phyloP scores from a whole-genome alignment of 306 rosid species.

The Pyrus communis region DNA sequence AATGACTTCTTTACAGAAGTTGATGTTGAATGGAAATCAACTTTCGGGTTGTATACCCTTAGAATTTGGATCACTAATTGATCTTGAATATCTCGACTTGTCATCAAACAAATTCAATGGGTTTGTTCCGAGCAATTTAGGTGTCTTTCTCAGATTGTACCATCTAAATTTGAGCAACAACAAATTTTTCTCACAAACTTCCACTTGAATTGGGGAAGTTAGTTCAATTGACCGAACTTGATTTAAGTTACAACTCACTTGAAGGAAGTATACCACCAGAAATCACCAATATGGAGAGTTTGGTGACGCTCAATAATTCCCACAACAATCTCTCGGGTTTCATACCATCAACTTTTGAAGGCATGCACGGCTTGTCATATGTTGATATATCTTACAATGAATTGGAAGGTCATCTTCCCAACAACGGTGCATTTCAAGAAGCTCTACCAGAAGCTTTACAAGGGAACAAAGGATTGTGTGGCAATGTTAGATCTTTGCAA shows the following conservation, averaged over 20 bases:
- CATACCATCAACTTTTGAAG: slow-evolving; percentile 7
- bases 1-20: not conserved
- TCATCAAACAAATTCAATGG: slow-evolving; percentile 11
- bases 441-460: not conserved
- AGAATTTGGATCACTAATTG: not conserved
- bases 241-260: slow-evolving; percentile 23
- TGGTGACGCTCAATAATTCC: slow-evolving; percentile 14
- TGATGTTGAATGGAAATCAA: not conserved
- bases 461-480: not conserved
- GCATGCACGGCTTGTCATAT: not conserved
- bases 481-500: not conserved
- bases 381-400: not conserved
- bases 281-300: slow-evolving; percentile 3
- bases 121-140: slow-evolving; percentile 4
- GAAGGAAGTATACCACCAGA: slow-evolving; percentile 11
- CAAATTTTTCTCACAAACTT: slow-evolving; percentile 4
- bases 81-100: slow-evolving; percentile 13
- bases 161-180: slow-evolving; percentile 21
- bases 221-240: slow-evolving; percentile 3
- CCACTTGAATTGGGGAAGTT: slow-evolving; percentile 13
- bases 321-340: slow-evolving; percentile 21
- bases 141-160: not conserved
- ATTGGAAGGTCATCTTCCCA: not conserved
- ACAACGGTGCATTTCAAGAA: not conserved
- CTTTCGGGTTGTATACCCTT: not conserved